A percentile compares a stretch with the other conserved stretches of the same genome.
phyloP scores from a whole-genome alignment of 139 green algal species.

The Raphidocelis subcapitata region DNA sequence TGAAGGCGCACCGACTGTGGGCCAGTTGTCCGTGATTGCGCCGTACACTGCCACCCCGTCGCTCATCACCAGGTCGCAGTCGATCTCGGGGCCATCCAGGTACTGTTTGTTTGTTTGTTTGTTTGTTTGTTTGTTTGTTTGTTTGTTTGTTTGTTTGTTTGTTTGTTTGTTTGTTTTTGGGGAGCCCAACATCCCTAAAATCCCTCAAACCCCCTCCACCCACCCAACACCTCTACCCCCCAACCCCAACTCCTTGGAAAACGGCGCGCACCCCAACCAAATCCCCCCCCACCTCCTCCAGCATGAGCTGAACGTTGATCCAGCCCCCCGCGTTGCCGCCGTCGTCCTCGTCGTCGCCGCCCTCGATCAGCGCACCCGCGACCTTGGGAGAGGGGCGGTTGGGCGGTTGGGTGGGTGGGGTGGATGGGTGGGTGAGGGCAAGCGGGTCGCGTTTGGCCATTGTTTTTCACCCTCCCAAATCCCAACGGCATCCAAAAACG shows the following conservation, averaged over 20 bases:
- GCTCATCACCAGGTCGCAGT: conserved; percentile 84
- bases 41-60: conserved; percentile 79
- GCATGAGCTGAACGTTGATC: conserved; percentile 82
- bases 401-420: no score
- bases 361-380: conserved; percentile 71
- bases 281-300: conserved; percentile 73
- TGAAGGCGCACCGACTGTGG: conserved; percentile 5
- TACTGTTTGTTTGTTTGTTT: no score
- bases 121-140: no score
- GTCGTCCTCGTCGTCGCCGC: conserved; percentile 44
- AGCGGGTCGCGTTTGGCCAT: no score
- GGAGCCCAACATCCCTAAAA: no score
- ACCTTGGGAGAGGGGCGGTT: no score
- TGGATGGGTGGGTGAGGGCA: no score
- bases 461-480: no score
- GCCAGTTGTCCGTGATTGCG: conserved; percentile 77
- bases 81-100: conserved; percentile 82
- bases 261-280: neutral
- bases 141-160: no score
- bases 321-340: conserved; percentile 48
- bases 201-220: no score
- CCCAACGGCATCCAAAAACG: no score
- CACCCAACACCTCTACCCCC: neutral
- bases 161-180: no score
- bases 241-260: neutral